Evolutionary conservation across 2,329 filamentous ascomycete species (phyloP).

Genomic region (Pseudodiploospora longispora): DNA sequence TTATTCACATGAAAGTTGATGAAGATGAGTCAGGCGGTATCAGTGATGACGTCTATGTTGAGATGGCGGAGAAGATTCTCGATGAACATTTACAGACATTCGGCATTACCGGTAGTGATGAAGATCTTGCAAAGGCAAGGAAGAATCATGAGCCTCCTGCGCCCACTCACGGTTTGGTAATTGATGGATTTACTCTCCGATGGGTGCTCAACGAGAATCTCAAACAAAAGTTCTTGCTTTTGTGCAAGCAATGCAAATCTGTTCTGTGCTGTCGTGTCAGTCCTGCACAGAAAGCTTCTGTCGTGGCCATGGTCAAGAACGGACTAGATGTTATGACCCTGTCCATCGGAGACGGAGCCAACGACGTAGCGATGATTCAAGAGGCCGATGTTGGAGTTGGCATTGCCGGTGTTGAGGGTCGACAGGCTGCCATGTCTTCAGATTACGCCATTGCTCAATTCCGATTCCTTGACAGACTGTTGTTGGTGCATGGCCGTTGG

Average conservation of each 20-base stretch:
- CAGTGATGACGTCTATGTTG: slow-evolving; percentile 41
- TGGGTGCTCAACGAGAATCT: slow-evolving; percentile 74
- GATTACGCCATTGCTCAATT: slow-evolving; percentile 96
- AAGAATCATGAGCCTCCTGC: slow-evolving; percentile 79
- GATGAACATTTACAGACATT: slow-evolving; percentile 68
- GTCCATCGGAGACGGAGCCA: slow-evolving; percentile 87
- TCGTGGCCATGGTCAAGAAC: slow-evolving; percentile 90
- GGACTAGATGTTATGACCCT: slow-evolving; percentile 94
- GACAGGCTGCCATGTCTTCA: slow-evolving; percentile 91
- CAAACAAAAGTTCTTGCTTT: slow-evolving; percentile 84
- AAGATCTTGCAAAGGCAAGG: slow-evolving; percentile 71
- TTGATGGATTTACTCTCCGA: slow-evolving; percentile 89
- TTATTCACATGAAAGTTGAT: slow-evolving; percentile 80
- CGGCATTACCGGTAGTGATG: slow-evolving; percentile 72
- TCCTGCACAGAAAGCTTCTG: slow-evolving; percentile 93
- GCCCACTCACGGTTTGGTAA: slow-evolving; percentile 84
- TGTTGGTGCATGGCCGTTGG: slow-evolving; percentile 89
- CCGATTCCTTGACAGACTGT: slow-evolving; percentile 73
- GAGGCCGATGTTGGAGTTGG: slow-evolving; percentile 95
- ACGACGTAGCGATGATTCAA: slow-evolving; percentile 97
- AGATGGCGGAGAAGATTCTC: slow-evolving; percentile 59
- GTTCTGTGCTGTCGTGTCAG: slow-evolving; percentile 97
- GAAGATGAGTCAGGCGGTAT: slow-evolving; percentile 55
- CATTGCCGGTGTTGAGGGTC: slow-evolving; percentile 86
- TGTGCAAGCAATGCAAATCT: slow-evolving; percentile 95